Evolutionary conservation across 495 filamentous ascomycete genomes (phyloP).

Genomic region (Neurospora sp.): DNA sequence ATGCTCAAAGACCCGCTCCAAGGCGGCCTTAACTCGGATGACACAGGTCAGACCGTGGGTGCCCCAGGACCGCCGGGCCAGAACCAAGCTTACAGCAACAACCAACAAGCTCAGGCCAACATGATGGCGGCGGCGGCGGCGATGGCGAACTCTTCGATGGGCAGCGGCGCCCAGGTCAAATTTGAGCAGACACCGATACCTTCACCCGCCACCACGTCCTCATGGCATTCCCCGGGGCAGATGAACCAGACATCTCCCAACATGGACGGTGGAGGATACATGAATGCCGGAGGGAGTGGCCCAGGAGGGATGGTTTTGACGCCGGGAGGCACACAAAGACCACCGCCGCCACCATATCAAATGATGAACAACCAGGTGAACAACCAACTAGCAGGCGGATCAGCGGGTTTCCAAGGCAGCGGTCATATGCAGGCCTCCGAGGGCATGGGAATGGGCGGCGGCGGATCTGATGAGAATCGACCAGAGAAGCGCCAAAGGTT

Average conservation of each 20-base stretch:
- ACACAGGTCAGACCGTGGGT: slow-evolving; percentile 7
- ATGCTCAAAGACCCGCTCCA: slow-evolving; percentile 43
- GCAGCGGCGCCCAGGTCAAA: slow-evolving; percentile 49
- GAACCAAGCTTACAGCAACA: slow-evolving; percentile 18
- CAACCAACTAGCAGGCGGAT: slow-evolving; percentile 4
- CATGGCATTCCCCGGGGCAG: slow-evolving; percentile 66
- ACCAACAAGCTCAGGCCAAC: neutral
- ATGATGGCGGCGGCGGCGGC: neutral
- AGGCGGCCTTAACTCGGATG: slow-evolving; percentile 5
- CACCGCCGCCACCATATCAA: neutral
- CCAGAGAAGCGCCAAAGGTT: slow-evolving; percentile 29
- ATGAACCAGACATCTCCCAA: slow-evolving; percentile 54
- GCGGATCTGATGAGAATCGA: slow-evolving; percentile 13
- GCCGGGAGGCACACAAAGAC: slow-evolving; percentile 29
- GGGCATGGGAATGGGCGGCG: slow-evolving; percentile 7
- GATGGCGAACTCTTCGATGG: slow-evolving; percentile 10
- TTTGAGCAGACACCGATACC: slow-evolving; percentile 75
- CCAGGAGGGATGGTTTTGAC: slow-evolving; percentile 34
- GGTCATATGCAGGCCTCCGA: slow-evolving; percentile 17
- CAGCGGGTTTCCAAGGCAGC: slow-evolving; percentile 13
- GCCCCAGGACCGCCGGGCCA: slow-evolving; percentile 19
- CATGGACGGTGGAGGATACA: slow-evolving; percentile 31
- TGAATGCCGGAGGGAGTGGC: slow-evolving; percentile 26
- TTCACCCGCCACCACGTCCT: slow-evolving; percentile 58
- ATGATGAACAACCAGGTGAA: neutral